Conservation (phyloP, 306 rosid genomes). For the Spatholobus suberectus region DNA sequence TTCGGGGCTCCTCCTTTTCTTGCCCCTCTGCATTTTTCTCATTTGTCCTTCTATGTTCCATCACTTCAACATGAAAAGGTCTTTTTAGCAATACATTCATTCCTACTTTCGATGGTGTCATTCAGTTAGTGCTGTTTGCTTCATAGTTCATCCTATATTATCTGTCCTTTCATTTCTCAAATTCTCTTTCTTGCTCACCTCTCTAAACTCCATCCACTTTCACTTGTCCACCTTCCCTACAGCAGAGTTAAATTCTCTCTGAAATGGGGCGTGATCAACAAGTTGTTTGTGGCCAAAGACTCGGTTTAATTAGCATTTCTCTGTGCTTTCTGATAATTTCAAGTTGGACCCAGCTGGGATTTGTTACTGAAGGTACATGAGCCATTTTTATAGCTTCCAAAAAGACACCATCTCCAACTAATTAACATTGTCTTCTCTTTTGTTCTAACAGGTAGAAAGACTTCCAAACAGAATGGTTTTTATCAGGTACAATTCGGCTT, state of each 20-base stretch:
- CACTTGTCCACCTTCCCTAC: neutral
- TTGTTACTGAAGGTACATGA: constrained; percentile 70
- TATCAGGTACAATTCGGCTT: constrained; percentile 51
- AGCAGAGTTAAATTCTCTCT: neutral
- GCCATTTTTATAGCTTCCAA: constrained; percentile 20
- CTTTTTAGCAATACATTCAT: constrained; percentile 26
- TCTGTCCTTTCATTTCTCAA: constrained; percentile 29
- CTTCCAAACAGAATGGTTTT: constrained; percentile 39
- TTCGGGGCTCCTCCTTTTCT: constrained; percentile 54
- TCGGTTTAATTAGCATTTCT: constrained; percentile 43
- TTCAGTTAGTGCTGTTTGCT: constrained; percentile 39
- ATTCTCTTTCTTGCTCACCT: constrained; percentile 29
- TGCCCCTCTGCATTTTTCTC: constrained; percentile 61
- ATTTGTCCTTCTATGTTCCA: constrained; percentile 77
- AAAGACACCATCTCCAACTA: neutral
- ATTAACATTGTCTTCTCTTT: constrained; percentile 22
- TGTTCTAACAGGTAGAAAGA: constrained; percentile 60
- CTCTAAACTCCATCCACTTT: constrained; percentile 20
- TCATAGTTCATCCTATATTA: constrained; percentile 25
- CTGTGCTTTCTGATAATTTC: constrained; percentile 62
- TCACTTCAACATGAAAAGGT: constrained; percentile 55
- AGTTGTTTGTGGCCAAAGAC: constrained; percentile 41
- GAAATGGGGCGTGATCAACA: constrained; percentile 54
- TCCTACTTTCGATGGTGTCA: constrained; percentile 25
- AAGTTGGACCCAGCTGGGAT: constrained; percentile 61